Evolutionary conservation across 306 rosid genomes (phyloP).

Genomic region (Echinosophora koreensis): DNA sequence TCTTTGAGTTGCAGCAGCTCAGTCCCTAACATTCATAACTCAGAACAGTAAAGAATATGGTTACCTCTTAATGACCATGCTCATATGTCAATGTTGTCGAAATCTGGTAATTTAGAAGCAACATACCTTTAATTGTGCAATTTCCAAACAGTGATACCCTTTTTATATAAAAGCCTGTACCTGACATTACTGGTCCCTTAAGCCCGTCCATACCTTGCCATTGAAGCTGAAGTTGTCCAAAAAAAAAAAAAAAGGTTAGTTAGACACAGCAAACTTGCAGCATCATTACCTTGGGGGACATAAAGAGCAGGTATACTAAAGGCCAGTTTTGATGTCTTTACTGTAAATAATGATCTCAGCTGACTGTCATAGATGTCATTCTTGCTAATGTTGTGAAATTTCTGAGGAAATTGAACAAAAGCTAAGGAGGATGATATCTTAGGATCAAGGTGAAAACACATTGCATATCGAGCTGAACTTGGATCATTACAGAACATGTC

Average conservation of each 20-base stretch:
- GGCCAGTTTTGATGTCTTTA: conserved; percentile 33
- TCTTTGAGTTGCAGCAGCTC: conserved; percentile 52
- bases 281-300: neutral
- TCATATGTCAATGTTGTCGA: conserved; percentile 12
- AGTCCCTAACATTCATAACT: conserved; percentile 45
- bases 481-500: conserved; percentile 85
- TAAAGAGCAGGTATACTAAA: neutral
- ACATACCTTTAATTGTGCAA: conserved; percentile 51
- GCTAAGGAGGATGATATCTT: conserved; percentile 65
- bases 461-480: conserved; percentile 66
- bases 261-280: conserved; percentile 11
- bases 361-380: conserved; percentile 75
- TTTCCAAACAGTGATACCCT: conserved; percentile 59
- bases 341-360: conserved; percentile 50
- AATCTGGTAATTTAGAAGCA: conserved; percentile 22
- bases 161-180: conserved; percentile 68
- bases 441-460: conserved; percentile 81
- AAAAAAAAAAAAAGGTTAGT: neutral
- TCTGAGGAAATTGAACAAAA: conserved; percentile 79
- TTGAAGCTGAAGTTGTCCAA: conserved; percentile 41
- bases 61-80: conserved; percentile 20
- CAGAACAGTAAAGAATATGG: neutral
- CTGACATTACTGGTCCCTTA: conserved; percentile 67
- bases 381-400: conserved; percentile 58
- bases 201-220: conserved; percentile 72